Evolutionary conservation across 192 early-diverging fungal species (phyloP), one percentile per base, ranked within the genome.

Genomic region (Coemansia sp.): DNA sequence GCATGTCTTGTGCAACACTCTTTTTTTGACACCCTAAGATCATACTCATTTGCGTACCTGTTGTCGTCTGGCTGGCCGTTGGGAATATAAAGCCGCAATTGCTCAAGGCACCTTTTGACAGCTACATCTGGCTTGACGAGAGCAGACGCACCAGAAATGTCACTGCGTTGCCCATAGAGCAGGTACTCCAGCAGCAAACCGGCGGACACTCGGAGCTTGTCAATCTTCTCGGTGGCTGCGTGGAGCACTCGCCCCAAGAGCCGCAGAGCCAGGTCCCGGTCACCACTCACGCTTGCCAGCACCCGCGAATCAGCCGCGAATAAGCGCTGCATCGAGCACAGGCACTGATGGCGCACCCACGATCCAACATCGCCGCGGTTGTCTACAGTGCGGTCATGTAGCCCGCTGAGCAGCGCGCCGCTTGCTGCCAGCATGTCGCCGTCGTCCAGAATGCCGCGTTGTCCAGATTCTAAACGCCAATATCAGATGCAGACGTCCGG

Each of bases 291-390:
- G 4, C 59, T 22, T 1, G 62, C 14, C 17, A 61, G 46, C 51
- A 46, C 25, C 17, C 11, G 6, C 42, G 39, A 8, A 81, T 86
- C 49, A 76, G 60, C 22, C 59, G 53, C 29, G 73, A 36, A 90
- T 24, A 72, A 77, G 40, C n/a, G 60, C n/a, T 37, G 67, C 62
- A 64, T 94, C 72, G 70, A 86, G 76, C 31, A 74, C 69, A 87
- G 93, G 87, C 54, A 85, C 83, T 51, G 88, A 85, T 65, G 93
- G 84, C 97, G 91, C 14, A 94, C 86, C 93, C 94, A 96, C 2
- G 94, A 96, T 4, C 97, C 97, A 41, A 99, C 92, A 77, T 99
- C 97, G 20, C 97, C 97, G 32, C 96, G 89, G 39, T 90, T 89
- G 64, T 98, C 96, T 2, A 87, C 86, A 46, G 88, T 90, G 60